A percentile compares a stretch with the other conserved stretches of the same genome.
Evolutionary conservation across 2,329 filamentous ascomycete genomes (phyloP).

Genomic region (Dactylonectria estremocensis): DNA sequence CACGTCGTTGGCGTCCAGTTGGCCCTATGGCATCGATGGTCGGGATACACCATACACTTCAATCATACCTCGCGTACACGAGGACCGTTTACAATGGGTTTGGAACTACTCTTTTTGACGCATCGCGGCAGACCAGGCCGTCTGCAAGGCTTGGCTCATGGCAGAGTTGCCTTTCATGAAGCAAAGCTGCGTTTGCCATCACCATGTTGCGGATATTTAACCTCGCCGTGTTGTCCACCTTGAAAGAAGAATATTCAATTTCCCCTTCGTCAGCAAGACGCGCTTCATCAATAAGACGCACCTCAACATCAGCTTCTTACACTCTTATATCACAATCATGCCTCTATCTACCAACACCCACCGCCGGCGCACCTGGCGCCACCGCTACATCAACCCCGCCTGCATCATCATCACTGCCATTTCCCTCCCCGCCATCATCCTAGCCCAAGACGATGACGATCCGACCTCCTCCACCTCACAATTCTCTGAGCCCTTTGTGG

Average conservation of each 20-base stretch:
- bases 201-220: background rate
- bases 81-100: background rate
- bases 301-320: background rate
- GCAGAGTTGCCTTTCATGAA: background rate
- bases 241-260: background rate
- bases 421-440: background rate
- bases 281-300: no score
- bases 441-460: constrained; percentile 4
- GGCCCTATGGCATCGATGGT: background rate
- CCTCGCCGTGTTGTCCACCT: background rate
- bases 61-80: background rate
- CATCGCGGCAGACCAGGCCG: no score
- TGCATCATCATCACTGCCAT: background rate
- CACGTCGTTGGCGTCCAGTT: background rate
- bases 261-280: background rate
- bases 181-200: no score
- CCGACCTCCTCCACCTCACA: background rate
- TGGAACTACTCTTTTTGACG: background rate
- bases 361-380: background rate
- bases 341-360: background rate
- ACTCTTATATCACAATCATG: background rate
- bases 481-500: constrained; percentile 25
- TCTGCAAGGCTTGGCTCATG: background rate
- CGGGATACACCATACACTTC: background rate
- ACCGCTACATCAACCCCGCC: background rate